Evolutionary conservation across 257 asterid genomes (phyloP), one percentile per base, ranked within the genome.

Genomic region (Lithospermum erythrorhizon): DNA sequence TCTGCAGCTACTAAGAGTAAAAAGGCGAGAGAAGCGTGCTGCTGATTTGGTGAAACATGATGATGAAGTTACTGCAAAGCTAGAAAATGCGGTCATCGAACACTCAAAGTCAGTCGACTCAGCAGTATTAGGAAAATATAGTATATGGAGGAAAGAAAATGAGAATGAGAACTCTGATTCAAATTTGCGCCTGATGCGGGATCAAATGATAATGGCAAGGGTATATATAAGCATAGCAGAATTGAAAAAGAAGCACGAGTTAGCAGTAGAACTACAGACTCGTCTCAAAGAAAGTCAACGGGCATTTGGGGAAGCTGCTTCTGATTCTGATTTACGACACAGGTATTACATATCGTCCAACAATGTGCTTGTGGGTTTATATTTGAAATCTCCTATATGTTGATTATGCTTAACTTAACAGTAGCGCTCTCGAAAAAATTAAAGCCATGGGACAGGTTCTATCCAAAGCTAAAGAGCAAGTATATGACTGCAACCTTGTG

Each of bases 161-260:
- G 99, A 93, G 13, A 87, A 80, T 64, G 99, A 93, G 68, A 93
- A 93, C 73, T 15, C 94, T 57, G 99, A 93, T 78, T 83, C 96
- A 64, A 89, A 80, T 65, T 93, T 93, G 25, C 94, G 94, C 45
- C 73, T 93, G 81, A 86, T 93, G 73, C 89, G 96, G 35, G 98
- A 93, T 77, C 97, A 93, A 82, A 76, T 86, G 87, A 93, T 93
- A 61, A 84, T 93, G 95, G 96, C 97, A 41, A 89, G 94, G 84
- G 97, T 89, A 45, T 93, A 93, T 70, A 57, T 75, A 65, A 86
- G 94, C 79, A 84, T 93, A 63, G 96, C 96, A 63, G 83, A 78
- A 70, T 80, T 82, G 83, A 93, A 83, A 76, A 79, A 80, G 66
- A 89, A 78, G 70, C 72, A 67, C 69, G 86, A 83, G 21, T 76